Base-by-base conservation (phyloP, 306 rosid species). In the Sindora glabra region DNA sequence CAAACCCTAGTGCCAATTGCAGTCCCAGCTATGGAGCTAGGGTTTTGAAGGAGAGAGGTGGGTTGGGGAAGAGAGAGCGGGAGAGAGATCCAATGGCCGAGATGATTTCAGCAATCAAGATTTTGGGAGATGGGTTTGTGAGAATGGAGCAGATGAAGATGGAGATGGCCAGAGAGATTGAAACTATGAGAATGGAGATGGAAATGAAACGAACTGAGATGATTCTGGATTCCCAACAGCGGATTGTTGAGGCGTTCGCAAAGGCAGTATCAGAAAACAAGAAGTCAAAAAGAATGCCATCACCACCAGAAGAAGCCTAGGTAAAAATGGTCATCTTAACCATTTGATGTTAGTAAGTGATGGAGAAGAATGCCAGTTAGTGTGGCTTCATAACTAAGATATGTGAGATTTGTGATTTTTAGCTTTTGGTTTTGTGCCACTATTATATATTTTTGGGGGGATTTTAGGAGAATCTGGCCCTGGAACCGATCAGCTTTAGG, bases 91-190 rank as follows among this genome's bases (percentile, higher is more conserved):
- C 95, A 0, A 72, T 89, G 38, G 83, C 71, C 0, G 97, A 89
- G 17, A 76, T 94, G 76, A 95, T 92, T 29, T 44, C 84, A 0
- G 99, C 99, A 1, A 94, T 94, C 23, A 89, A 80, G 73, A 59
- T 84, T 0, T 48, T 94, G 41, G 97, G 97, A 30, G 99, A 94
- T 71, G 99, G 99, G 48, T 89, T 94, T 60, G 96, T 89, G 64
- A 86, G 85, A 40, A 84, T 82, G 86, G 99, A 94, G 61, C 79
- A 89, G 72, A 94, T 83, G 94, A 94, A 89, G 81, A 94, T 94
- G 89, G 97, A 94, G 72, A 94, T 89, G 99, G 94, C 97, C 0
- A 84, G 89, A 65, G 95, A 94, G 71, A 84, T 94, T 3, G 99
- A 94, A 33, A 59, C 81, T 0, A 89, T 80, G 86, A 48, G 99